phyloP scores from a whole-genome alignment of 2,329 filamentous ascomycete species.

The Calonectria pseudoreteaudii region DNA sequence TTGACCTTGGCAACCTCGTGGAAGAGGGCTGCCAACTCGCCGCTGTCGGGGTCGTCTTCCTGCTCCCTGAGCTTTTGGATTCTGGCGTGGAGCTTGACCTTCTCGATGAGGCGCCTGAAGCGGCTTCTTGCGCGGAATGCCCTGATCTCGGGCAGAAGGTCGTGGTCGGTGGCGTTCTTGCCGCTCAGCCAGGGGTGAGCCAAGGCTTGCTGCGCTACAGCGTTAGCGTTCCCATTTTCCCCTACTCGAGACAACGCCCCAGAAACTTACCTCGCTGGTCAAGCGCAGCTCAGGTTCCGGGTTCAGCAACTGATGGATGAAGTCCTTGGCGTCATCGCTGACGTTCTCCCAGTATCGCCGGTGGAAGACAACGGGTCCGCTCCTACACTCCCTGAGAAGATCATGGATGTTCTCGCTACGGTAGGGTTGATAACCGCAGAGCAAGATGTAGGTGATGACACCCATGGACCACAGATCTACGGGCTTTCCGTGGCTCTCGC shows the following conservation, averaged over 20 bases:
- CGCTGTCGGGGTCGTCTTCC: conserved; percentile 82
- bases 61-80: conserved; percentile 95
- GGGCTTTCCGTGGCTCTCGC: conserved; percentile 96
- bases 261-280: conserved; percentile 73
- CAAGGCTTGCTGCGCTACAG: conserved; percentile 72
- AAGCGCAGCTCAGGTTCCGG: conserved; percentile 81
- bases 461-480: conserved; percentile 99
- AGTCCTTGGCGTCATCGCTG: conserved; percentile 93
- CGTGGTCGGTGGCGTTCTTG: conserved; percentile 92
- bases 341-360: conserved; percentile 99
- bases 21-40: conserved; percentile 77
- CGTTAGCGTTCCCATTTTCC: conserved; percentile 26
- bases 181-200: conserved; percentile 91
- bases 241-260: neutral
- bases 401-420: conserved; percentile 93
- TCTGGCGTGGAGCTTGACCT: conserved; percentile 94
- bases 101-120: conserved; percentile 91
- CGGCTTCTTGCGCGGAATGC: conserved; percentile 92
- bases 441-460: conserved; percentile 98
- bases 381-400: conserved; percentile 93
- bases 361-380: conserved; percentile 89
- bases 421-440: conserved; percentile 98
- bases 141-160: conserved; percentile 96
- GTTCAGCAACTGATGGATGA: conserved; percentile 85
- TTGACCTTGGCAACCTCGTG: conserved; percentile 94